These are phyloP conservation scores for Casuarina cunninghamiana DNA, from an alignment of 306 rosid genomes.

Conservation along the genomic window DNA sequence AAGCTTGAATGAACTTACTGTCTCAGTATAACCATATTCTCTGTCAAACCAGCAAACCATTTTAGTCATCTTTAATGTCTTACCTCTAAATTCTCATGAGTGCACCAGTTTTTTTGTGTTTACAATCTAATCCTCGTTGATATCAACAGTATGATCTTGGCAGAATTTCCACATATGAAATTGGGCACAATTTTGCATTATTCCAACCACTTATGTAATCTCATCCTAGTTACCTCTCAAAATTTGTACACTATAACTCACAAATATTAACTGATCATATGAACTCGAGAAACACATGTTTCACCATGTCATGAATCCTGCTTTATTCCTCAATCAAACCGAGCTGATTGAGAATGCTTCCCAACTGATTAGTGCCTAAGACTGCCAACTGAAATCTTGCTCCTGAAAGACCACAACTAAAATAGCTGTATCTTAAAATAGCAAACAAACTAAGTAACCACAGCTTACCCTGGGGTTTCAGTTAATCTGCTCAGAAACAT, in stretches of 20 bases:
- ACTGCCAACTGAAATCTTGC: neutral
- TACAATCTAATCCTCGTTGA: neutral
- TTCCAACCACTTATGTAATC: neutral
- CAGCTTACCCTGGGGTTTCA: constrained; percentile 49
- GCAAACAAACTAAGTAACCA: neutral
- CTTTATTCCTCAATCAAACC: neutral
- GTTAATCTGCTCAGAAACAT: constrained; percentile 47
- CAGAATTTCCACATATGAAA: too few species aligned
- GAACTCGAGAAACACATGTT: neutral
- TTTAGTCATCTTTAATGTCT: neutral
- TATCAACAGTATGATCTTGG: neutral
- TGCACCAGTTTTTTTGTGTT: neutral
- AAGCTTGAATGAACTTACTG: neutral
- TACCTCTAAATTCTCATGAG: constrained; percentile 3
- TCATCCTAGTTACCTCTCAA: neutral
- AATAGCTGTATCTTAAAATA: neutral
- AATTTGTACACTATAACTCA: neutral
- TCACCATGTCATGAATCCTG: neutral
- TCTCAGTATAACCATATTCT: neutral
- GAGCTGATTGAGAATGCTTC: neutral
- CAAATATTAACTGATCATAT: neutral
- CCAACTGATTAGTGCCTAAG: neutral
- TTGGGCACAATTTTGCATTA: too few species aligned
- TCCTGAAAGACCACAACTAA: neutral
- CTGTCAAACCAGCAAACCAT: constrained; percentile 7